phyloP scores from a whole-genome alignment of 2,329 filamentous ascomycete genomes.

The Rhynchosporium secalis region DNA sequence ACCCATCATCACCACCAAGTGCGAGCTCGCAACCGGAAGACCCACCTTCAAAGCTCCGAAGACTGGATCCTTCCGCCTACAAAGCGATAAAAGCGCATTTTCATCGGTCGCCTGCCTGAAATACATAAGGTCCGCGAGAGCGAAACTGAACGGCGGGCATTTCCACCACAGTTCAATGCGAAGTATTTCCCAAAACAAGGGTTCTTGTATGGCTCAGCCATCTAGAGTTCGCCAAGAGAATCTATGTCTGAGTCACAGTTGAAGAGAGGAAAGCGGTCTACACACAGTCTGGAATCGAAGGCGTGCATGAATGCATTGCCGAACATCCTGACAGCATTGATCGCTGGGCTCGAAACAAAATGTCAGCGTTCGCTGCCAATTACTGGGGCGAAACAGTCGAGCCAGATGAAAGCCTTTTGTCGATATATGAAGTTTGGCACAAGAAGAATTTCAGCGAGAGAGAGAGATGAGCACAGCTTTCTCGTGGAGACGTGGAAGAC shows the following conservation, averaged over 20 bases:
- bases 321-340: background rate
- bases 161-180: background rate
- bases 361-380: constrained; percentile 10
- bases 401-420: background rate
- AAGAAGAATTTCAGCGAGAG: background rate
- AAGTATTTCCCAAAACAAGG: background rate
- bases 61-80: background rate
- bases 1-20: background rate
- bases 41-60: background rate
- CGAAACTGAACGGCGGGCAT: background rate
- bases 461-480: background rate
- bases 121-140: background rate
- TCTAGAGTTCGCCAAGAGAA: background rate
- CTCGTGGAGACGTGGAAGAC: background rate
- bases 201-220: background rate
- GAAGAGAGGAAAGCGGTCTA: background rate
- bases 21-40: background rate
- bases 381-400: constrained; percentile 8
- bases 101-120: background rate
- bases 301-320: background rate
- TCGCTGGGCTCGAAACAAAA: constrained; percentile 3
- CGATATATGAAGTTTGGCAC: background rate
- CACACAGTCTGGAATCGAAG: background rate
- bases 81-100: background rate
- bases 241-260: background rate